Base-by-base conservation (phyloP, 2,329 filamentous ascomycete genomes). In the Colletotrichum brevisporum region DNA sequence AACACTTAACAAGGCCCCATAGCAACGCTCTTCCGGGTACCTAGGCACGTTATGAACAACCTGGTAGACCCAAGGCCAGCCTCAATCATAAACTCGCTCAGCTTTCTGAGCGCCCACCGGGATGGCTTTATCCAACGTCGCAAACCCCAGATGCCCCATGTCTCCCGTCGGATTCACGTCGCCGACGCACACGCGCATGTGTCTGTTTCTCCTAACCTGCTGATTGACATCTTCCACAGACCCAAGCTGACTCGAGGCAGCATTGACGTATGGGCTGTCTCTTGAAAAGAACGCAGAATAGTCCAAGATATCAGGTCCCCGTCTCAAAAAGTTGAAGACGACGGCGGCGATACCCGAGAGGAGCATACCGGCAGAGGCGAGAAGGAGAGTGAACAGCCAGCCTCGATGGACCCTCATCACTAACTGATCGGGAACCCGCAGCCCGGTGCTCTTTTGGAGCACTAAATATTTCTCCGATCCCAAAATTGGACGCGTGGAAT, bases 241-340 rank as follows among this genome's bases (percentile, higher is more conserved):
- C 4, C n/a, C 26, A 0, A 4, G 41, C 16, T 47, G 24, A 13
- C 48, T 53, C 41, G 53, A 56, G 15, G 26, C 9, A 2, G 24
- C 0, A 10, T 53, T 53, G 0, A 61, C 36, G 6, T 61, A 31
- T 15, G 48, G 56, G 31, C 31, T 55, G 31, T 67, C 45, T 10
- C 18, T 60, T 1, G 51, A 21, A 15, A 67, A 56, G 21, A 47
- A 50, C 0, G 57, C 48, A 16, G 73, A 41, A 63, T 76, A 55
- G 76, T 74, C 31, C 73, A 76, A 63, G 71, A 74, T 13, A 66
- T 74, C 36, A 63, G 63, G 70, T 74, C 77, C 64, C 69, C 73
- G 43, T 73, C 76, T 59, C 72, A 78, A 45, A 65, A 43, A 50
- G 74, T 72, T 54, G 75, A 73, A 67, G 74, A 78, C 9, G 68